A percentile compares a stretch with the other conserved stretches of the same genome.
Evolutionary conservation across 495 filamentous ascomycete species (phyloP).

Genomic region (Daldinia loculata): DNA sequence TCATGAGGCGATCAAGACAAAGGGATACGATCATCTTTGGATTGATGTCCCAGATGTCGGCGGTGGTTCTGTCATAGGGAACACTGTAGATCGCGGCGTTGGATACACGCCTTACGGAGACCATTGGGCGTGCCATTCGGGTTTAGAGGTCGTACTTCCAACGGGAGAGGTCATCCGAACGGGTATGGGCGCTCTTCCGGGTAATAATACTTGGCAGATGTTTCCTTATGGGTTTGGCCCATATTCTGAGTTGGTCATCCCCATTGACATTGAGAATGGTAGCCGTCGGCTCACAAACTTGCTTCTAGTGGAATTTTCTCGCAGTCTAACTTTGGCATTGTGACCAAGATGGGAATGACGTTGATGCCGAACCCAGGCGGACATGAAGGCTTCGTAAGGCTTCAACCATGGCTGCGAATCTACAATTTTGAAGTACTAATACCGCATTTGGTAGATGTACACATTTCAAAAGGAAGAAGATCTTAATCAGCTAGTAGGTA

Average conservation of each 20-base stretch:
- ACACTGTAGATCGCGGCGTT: constrained; percentile 62
- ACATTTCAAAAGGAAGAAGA: constrained; percentile 62
- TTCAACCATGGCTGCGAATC: not conserved
- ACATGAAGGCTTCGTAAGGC: constrained; percentile 56
- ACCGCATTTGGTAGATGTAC: constrained; percentile 46
- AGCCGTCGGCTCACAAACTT: constrained; percentile 7
- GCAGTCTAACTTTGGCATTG: constrained; percentile 63
- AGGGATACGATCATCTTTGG: constrained; percentile 44
- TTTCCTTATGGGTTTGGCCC: constrained; percentile 65
- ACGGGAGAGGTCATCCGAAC: constrained; percentile 62
- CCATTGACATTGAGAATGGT: not conserved
- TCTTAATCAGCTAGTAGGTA: constrained; percentile 50
- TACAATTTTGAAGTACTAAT: constrained; percentile 3
- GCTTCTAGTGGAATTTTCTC: constrained; percentile 58
- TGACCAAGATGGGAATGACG: constrained; percentile 62
- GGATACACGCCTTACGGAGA: constrained; percentile 58
- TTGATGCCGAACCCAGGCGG: constrained; percentile 59
- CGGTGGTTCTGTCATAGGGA: constrained; percentile 61
- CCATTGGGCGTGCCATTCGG: constrained; percentile 53
- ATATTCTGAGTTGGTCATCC: constrained; percentile 60
- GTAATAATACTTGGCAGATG: constrained; percentile 54
- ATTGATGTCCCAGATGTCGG: constrained; percentile 57
- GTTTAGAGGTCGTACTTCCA: constrained; percentile 63
- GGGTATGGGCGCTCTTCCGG: constrained; percentile 63
- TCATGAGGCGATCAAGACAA: constrained; percentile 53